Conservation (phyloP, 2,329 filamentous ascomycete genomes). For the Xylaria sp. region DNA sequence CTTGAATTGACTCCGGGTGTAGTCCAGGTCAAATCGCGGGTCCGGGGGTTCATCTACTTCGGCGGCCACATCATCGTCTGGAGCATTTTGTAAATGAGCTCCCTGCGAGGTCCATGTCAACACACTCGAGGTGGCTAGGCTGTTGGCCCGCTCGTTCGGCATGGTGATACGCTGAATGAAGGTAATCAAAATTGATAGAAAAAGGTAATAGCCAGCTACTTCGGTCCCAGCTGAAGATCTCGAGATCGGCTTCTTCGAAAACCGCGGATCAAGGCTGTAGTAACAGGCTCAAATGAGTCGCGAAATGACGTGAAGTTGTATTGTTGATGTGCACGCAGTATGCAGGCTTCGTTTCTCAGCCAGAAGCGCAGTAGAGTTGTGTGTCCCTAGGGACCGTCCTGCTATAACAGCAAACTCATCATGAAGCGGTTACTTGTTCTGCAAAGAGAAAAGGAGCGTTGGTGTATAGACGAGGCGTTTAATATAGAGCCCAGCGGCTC, state of each 20-base stretch:
- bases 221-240: not conserved
- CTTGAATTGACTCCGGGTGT: conserved; percentile 48
- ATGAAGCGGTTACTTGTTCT: conserved; percentile 16
- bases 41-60: conserved; percentile 93
- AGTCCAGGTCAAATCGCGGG: conserved; percentile 42
- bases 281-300: conserved; percentile 18
- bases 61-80: conserved; percentile 67
- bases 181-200: conserved; percentile 17
- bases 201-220: not conserved
- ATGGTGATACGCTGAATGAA: conserved; percentile 33
- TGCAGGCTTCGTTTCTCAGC: conserved; percentile 36
- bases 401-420: conserved; percentile 46
- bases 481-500: conserved; percentile 13
- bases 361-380: conserved; percentile 36
- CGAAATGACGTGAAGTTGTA: conserved; percentile 1
- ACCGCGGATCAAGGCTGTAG: conserved; percentile 10
- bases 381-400: conserved; percentile 50
- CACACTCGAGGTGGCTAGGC: conserved; percentile 49
- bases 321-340: conserved; percentile 25
- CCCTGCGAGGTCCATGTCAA: conserved; percentile 53
- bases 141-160: conserved; percentile 46
- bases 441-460: conserved; percentile 15
- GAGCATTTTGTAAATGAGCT: conserved; percentile 49
- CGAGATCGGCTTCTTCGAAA: conserved; percentile 8
- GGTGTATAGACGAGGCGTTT: not conserved